phyloP scores from a whole-genome alignment of 495 filamentous ascomycete genomes.

The Hypoxylon fuscum region DNA sequence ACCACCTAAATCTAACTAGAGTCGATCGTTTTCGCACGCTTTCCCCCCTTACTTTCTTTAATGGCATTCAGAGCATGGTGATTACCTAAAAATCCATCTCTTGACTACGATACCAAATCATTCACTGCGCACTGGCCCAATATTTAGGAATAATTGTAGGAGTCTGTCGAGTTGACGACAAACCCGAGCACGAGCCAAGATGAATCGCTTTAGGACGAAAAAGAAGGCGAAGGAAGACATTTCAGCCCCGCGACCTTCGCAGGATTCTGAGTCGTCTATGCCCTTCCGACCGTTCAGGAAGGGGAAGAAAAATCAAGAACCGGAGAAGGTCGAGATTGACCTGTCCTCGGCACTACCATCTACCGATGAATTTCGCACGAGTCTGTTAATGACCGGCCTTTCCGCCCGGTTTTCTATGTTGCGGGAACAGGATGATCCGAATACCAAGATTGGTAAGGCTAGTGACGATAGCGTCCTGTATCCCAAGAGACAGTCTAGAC shows the following conservation, averaged over 20 bases:
- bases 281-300: conserved; percentile 65
- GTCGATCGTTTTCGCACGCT: conserved; percentile 25
- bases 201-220: conserved; percentile 80
- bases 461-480: conserved; percentile 92
- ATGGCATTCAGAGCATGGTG: conserved; percentile 12
- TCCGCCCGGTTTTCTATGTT: conserved; percentile 97
- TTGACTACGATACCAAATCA: not conserved
- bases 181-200: conserved; percentile 41
- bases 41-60: conserved; percentile 15
- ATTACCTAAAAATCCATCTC: not conserved
- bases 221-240: conserved; percentile 72
- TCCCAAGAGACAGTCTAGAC: conserved; percentile 78
- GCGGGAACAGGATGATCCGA: conserved; percentile 89
- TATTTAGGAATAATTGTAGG: not conserved
- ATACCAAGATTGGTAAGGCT: conserved; percentile 86
- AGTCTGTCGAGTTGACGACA: not conserved
- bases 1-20: conserved; percentile 20
- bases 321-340: conserved; percentile 74
- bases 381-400: conserved; percentile 92
- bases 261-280: conserved; percentile 60
- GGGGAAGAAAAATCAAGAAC: conserved; percentile 65
- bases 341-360: conserved; percentile 78
- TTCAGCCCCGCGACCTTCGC: conserved; percentile 56
- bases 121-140: conserved; percentile 7
- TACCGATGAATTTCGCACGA: conserved; percentile 93